Evolutionary conservation across 225 moss, liverwort and hornwort genomes (phyloP).

Genomic region (Ulota crispa): DNA sequence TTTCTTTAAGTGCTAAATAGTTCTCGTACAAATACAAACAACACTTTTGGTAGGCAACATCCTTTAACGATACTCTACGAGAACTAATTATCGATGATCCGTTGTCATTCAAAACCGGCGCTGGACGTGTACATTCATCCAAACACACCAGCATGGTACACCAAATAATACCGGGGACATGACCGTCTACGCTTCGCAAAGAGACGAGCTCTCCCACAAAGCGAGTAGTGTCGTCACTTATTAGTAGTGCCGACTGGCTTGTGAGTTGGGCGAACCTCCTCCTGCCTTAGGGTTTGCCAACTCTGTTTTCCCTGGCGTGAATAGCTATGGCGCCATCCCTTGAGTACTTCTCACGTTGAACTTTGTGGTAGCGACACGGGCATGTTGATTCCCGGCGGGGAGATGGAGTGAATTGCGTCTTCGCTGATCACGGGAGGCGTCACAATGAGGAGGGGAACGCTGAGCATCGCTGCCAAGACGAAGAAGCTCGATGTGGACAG

Average conservation of each 20-base stretch:
- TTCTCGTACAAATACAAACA: no score
- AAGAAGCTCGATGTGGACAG: slow-evolving; percentile 87
- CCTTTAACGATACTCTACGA: no score
- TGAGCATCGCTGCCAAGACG: slow-evolving; percentile 75
- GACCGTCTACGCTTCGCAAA: neutral
- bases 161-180: neutral
- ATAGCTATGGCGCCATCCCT: slow-evolving; percentile 6
- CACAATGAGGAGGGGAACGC: slow-evolving; percentile 53
- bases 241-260: slow-evolving; percentile 15
- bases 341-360: neutral
- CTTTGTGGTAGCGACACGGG: neutral
- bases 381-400: slow-evolving; percentile 33
- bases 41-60: no score
- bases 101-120: neutral
- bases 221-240: slow-evolving; percentile 34
- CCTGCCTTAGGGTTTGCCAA: slow-evolving; percentile 24
- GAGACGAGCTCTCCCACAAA: neutral
- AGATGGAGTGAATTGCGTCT: slow-evolving; percentile 12
- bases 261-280: neutral
- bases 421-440: slow-evolving; percentile 12
- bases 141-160: neutral
- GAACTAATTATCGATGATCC: no score
- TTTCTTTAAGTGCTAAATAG: no score
- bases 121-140: neutral
- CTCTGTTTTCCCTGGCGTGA: slow-evolving; percentile 1